Evolutionary conservation across 164 flowering plant species (phyloP).

Genomic region (Stephania japonica): DNA sequence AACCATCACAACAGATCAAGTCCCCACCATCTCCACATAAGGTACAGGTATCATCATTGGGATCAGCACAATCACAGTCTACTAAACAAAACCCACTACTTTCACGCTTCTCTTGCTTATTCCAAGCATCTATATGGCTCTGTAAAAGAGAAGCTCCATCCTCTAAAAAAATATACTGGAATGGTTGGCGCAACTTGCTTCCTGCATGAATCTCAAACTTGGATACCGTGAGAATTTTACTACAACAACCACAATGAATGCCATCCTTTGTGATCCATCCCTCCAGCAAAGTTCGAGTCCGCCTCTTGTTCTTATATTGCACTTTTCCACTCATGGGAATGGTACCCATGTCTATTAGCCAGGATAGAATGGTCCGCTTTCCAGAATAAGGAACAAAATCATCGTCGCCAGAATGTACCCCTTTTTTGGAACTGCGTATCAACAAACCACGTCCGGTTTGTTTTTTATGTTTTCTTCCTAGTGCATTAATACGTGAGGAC

Average conservation of each 20-base stretch:
- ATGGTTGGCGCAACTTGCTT: constrained; percentile 79
- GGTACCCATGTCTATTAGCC: constrained; percentile 81
- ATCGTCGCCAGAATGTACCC: constrained; percentile 44
- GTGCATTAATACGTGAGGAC: constrained; percentile 22
- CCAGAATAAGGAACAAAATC: constrained; percentile 74
- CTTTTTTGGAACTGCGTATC: constrained; percentile 60
- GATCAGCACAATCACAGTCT: constrained; percentile 67
- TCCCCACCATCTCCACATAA: constrained; percentile 98
- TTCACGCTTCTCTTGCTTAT: constrained; percentile 49
- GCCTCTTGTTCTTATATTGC: constrained; percentile 72
- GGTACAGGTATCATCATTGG: constrained; percentile 98
- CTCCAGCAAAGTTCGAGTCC: constrained; percentile 56
- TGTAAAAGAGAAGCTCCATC: constrained; percentile 75
- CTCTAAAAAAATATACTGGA: constrained; percentile 59
- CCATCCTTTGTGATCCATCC: constrained; percentile 94
- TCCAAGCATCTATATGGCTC: constrained; percentile 91
- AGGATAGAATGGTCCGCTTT: constrained; percentile 73
- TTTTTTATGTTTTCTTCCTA: constrained; percentile 50
- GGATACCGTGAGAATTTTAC: constrained; percentile 76
- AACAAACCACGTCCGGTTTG: constrained; percentile 65
- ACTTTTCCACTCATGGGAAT: constrained; percentile 67
- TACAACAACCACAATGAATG: constrained; percentile 91
- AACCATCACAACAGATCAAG: constrained; percentile 96
- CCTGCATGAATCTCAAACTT: constrained; percentile 98
- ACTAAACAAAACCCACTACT: constrained; percentile 44